These are phyloP conservation scores for Hypholoma fasciculare DNA, from an alignment of 768 basidiomycete species.

Conservation along the genomic window DNA sequence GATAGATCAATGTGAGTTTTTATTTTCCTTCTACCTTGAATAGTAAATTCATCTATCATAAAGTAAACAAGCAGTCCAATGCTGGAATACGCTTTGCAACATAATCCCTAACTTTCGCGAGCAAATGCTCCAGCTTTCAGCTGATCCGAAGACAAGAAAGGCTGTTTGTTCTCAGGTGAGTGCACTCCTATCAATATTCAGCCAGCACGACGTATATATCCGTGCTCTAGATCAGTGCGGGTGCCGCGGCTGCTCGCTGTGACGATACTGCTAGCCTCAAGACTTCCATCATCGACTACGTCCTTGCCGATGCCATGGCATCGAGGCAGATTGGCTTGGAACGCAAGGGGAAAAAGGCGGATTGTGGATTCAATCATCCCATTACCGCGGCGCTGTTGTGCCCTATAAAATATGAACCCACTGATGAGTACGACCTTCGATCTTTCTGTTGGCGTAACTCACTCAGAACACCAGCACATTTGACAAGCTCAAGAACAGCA, in stretches of 20 bases:
- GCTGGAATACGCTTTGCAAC: background rate
- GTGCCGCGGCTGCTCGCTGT: background rate
- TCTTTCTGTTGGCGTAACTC: background rate
- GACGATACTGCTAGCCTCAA: slow-evolving; percentile 12
- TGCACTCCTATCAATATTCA: background rate
- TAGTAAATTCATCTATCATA: background rate
- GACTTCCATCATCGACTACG: slow-evolving; percentile 2
- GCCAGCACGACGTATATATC: background rate
- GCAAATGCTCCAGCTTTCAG: background rate
- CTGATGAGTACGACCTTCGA: background rate
- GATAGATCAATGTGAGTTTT: background rate
- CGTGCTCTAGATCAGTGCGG: slow-evolving; percentile 3
- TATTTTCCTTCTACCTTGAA: background rate
- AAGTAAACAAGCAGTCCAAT: background rate
- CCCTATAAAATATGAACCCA: background rate
- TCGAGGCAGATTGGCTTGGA: background rate
- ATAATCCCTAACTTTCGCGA: background rate
- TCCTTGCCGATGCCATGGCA: background rate
- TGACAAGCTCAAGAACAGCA: background rate
- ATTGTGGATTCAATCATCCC: slow-evolving; percentile 14
- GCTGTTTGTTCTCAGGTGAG: background rate
- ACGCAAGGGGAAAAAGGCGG: background rate
- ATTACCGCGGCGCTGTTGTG: slow-evolving; percentile 8
- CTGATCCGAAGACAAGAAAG: background rate
- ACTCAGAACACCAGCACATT: background rate